Evolutionary conservation across 177 flowering plant genomes (phyloP), one percentile per base, ranked within the genome.

Genomic region (Vitis hybrid): DNA sequence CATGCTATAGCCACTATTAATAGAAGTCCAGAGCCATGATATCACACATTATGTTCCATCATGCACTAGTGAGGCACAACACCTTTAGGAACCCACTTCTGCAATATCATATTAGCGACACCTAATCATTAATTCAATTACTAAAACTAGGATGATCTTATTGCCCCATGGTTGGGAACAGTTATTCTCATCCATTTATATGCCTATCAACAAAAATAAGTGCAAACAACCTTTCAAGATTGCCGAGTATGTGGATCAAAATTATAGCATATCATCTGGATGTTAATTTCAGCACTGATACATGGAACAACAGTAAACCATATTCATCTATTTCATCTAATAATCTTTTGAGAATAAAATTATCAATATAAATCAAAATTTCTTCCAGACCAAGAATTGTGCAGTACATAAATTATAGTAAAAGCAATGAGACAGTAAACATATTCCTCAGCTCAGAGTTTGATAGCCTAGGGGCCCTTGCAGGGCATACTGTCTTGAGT

Each of bases 401-500:
- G 8, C 11, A 60, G 30, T 26, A 19, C 59, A 69, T 3, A 50
- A 4, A 60, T 67, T 56, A 51, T 17, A 52, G 21, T 26, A 11
- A 19, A 72, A 68, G 45, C 15, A 69, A 51, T 65, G 34, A 74
- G 78, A 10, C 68, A 63, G 66, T 30, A 57, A 51, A 51, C 51
- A 64, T 70, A 77, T 74, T 51, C 15, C 62, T 91, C 81, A 91
- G 79, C 92, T 90, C 54, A 87, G 74, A 69, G 97, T 81, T 82
- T 89, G 97, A 75, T 95, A 93, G 50, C 97, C 97, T 7, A 87
- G 52, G 10, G 88, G 93, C 50, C 87, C 89, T 78, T 86, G 85
- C 63, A 73, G 60, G 60, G 83, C 85, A 65, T 84, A 86, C 48
- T 72, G 75, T 79, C 85, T 75, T 23, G 78, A 55, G 32, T 79